Evolutionary conservation across 331 rosid genomes (phyloP), one percentile per base, ranked within the genome.

Genomic region (Ulmus americana): DNA sequence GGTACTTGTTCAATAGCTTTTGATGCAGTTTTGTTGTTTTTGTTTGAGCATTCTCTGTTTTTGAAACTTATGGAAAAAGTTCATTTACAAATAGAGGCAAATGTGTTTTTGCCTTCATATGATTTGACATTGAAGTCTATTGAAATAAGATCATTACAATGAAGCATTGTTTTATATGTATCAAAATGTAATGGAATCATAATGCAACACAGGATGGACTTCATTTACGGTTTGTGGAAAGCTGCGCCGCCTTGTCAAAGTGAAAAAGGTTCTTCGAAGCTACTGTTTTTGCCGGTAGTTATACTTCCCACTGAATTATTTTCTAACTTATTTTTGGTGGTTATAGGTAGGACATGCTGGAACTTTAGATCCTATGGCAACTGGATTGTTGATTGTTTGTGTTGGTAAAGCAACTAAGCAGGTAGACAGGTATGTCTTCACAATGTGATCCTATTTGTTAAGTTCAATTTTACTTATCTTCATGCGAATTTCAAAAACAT

Each of bases 291-390:
- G 13, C 38, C 0, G 69, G 70, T 40, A 44, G 57, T 56, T 59
- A 43, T 43, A 56, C 7, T 35, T 58, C 7, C 51, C 35, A 15
- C 10, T 9, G 13, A 18, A 52, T 53, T 45, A 51, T 70, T 22
- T 7, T 55, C 35, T 59, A 57, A 68, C 52, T 6, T 10, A 47
- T 47, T 52, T 76, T 52, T n/a, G 14, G 39, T 66, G 66, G 65
- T 83, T 79, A 61, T 83, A 92, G 98, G 98, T 92, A 28, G 98
- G 98, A 12, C 98, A 92, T 72, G 96, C 96, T 43, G 98, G 98
- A 67, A 92, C 98, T 46, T 96, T 92, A 77, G 98, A 92, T 70
- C 98, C 98, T 20, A 92, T 92, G 98, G 97, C 97, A 48, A 92
- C 96, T 55, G 98, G 98, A 74, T 85, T 92, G 53, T 85, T 92